Evolutionary conservation across 192 early-diverging fungal species (phyloP), one percentile per base, ranked within the genome.

Genomic region (Piromyces sp.): DNA sequence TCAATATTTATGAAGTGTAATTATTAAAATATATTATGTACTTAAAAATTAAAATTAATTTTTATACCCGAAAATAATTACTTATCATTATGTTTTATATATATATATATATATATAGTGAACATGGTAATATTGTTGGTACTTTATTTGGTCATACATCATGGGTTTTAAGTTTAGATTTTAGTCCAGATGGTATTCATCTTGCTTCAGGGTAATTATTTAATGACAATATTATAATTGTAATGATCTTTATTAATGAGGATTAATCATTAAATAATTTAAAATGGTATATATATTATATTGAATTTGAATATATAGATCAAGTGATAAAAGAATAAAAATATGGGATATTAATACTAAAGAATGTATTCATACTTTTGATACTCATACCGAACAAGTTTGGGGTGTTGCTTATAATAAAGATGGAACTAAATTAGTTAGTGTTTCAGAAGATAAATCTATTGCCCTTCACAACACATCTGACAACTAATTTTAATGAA

Each of bases 351-450:
- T 93, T 19, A 89, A 90, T 31, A 87, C 87, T 16, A 84, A 91
- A 78, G 92, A 93, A 82, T 92, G 91, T 83, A 85, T 94, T 42
- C 92, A 94, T 82, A 95, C 94, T 29, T 91, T 93, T 83, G 92
- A 94, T 80, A 88, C 89, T 0, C 94, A 95, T 80, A 88, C 87
- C 6, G 94, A 94, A 82, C 93, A 95, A 88, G 93, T 96, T 30
- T 96, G 94, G 95, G 93, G 93, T 17, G 87, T 95, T 22, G 92
- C 92, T 4, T 96, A 92, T 87, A 94, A 92, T 86, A 89, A 91
- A 79, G 90, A 93, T 33, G 94, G 94, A 11, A 88, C 91, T 30
- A 91, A 88, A 81, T 87, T 96, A 79, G 93, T 88, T 9, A 90
- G 92, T 38, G 93, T 91, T 31, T 92, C 91, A 5, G 93, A 95